Evolutionary conservation across 2,329 filamentous ascomycete genomes (phyloP).

Genomic region (Aspergillus udagawae): DNA sequence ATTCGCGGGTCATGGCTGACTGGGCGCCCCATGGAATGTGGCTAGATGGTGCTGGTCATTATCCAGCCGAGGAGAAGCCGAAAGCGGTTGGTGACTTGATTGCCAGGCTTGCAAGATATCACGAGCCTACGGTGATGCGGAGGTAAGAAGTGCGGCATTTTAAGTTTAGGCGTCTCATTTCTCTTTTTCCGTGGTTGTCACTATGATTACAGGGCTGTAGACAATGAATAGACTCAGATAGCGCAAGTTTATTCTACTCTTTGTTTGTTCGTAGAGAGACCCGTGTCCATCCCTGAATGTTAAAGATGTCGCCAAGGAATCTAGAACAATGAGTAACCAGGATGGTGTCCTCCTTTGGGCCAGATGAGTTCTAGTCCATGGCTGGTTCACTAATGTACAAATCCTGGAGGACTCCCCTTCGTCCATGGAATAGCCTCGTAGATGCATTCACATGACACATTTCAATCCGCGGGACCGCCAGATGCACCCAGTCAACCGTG

Average conservation of each 20-base stretch:
- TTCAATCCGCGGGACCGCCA: neutral
- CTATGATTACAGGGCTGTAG: neutral
- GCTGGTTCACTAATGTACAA: neutral
- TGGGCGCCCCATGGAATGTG: neutral
- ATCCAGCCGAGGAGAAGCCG: neutral
- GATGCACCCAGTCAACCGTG: neutral
- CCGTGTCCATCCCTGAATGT: neutral
- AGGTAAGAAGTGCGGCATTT: too few species aligned
- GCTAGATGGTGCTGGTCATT: neutral
- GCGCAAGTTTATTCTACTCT: neutral
- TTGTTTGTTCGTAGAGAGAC: neutral
- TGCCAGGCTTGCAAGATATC: neutral
- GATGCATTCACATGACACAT: neutral
- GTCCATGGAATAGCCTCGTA: neutral
- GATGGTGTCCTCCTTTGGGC: too few species aligned
- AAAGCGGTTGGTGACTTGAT: neutral
- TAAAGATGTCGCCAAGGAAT: neutral
- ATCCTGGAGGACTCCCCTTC: neutral
- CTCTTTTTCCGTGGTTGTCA: neutral
- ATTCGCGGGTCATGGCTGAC: neutral
- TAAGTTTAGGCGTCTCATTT: too few species aligned
- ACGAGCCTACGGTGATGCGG: neutral
- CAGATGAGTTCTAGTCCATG: neutral
- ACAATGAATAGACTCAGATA: neutral
- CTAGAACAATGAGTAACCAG: neutral